A percentile compares a stretch with the other conserved stretches of the same genome.
Evolutionary conservation across 2,329 filamentous ascomycete genomes (phyloP).

Genomic region (Cylindrodendrum hubeiense): DNA sequence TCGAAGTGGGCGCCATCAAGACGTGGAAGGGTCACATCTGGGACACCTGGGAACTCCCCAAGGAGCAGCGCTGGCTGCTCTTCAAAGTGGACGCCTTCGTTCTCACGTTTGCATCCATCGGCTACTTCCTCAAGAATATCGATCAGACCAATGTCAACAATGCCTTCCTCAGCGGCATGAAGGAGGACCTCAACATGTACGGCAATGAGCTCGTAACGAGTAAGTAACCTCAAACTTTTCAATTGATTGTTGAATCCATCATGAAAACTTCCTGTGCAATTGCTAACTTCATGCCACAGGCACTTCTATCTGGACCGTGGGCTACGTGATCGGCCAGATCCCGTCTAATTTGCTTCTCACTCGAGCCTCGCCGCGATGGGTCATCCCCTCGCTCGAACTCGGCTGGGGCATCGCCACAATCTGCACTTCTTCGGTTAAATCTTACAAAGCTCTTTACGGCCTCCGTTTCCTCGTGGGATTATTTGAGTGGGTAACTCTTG

Average conservation of each 20-base stretch:
- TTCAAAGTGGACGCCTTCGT: constrained; percentile 52
- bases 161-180: constrained; percentile 44
- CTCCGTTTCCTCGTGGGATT: constrained; percentile 31
- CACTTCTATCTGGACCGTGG: constrained; percentile 32
- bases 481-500: constrained; percentile 31
- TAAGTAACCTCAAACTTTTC: constrained; percentile 7
- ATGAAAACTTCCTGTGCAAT: background rate
- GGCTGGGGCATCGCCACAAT: constrained; percentile 34
- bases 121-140: constrained; percentile 51
- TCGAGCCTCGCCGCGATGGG: constrained; percentile 32
- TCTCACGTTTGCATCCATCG: constrained; percentile 50
- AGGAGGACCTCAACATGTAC: constrained; percentile 35
- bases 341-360: constrained; percentile 31
- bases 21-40: constrained; percentile 54
- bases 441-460: constrained; percentile 24
- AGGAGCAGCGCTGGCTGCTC: constrained; percentile 48
- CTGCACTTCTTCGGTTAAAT: constrained; percentile 27
- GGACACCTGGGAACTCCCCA: constrained; percentile 51
- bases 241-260: background rate
- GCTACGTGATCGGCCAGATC: constrained; percentile 35
- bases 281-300: background rate
- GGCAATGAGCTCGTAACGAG: constrained; percentile 41
- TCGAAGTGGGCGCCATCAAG: constrained; percentile 20
- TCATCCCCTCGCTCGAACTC: constrained; percentile 32
- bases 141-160: constrained; percentile 57